phyloP scores from a whole-genome alignment of 2,329 filamentous ascomycete genomes.

The Rutstroemia sp. region DNA sequence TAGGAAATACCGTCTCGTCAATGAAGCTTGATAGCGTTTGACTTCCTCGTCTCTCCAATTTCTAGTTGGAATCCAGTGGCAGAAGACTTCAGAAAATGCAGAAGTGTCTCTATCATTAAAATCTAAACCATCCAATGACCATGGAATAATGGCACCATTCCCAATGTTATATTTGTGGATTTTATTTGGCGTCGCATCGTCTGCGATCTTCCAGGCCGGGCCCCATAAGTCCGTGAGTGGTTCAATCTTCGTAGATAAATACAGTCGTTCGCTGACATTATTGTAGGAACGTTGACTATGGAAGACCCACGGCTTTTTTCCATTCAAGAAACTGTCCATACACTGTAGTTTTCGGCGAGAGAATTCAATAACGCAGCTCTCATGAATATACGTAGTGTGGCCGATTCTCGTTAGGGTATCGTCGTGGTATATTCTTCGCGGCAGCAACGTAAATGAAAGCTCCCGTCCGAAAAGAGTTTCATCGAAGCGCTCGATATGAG shows the following conservation, averaged over 20 bases:
- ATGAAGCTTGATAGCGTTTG: neutral
- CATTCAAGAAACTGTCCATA: neutral
- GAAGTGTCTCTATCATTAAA: too few species aligned
- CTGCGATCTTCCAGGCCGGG: conserved; percentile 8
- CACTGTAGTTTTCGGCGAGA: neutral
- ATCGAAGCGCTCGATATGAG: conserved; percentile 11
- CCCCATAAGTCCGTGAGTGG: conserved; percentile 12
- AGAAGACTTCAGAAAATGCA: neutral
- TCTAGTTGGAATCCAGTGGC: neutral
- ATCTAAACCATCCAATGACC: neutral
- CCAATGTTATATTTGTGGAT: conserved; percentile 15
- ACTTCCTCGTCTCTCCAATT: neutral
- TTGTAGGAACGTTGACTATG: neutral
- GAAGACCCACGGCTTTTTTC: neutral
- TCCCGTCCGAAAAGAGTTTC: neutral
- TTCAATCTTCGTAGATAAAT: conserved; percentile 4
- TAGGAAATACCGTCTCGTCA: neutral
- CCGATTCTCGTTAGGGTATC: neutral
- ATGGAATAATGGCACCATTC: conserved; percentile 14
- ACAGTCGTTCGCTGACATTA: neutral
- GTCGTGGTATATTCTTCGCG: neutral
- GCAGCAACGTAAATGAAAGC: neutral
- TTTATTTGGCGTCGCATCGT: neutral
- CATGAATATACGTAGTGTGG: neutral
- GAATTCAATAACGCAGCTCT: neutral